Conservation (phyloP, 1,139 yeast genomes). For the Taphrina sp. region DNA sequence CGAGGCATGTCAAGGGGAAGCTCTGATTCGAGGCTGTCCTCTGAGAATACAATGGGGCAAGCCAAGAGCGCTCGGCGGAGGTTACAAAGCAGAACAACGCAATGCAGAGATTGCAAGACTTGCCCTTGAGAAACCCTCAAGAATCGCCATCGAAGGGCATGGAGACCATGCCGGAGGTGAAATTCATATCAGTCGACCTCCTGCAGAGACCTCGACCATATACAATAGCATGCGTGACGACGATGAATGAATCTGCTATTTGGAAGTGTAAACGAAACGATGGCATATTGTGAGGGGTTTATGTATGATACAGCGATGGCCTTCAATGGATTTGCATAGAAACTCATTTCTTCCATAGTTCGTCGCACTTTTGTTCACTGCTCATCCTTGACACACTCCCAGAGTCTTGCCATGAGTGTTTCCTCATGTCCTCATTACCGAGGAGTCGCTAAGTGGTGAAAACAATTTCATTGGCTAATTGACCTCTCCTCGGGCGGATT, state of each 20-base stretch:
- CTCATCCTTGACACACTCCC: no score
- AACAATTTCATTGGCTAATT: no score
- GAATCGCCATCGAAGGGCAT: background rate
- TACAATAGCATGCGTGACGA: constrained; percentile 18
- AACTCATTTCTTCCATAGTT: no score
- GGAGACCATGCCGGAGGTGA: constrained; percentile 17
- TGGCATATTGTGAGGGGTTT: no score
- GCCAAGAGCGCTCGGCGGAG: constrained; percentile 52
- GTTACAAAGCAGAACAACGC: constrained; percentile 21
- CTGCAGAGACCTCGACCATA: background rate
- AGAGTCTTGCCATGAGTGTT: no score
- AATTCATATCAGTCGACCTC: constrained; percentile 10
- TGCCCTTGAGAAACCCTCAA: constrained; percentile 9
- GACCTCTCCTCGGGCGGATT: no score
- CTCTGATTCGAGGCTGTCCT: constrained; percentile 52
- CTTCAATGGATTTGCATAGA: no score
- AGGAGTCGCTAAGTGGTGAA: no score
- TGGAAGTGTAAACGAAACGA: no score
- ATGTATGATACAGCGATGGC: no score
- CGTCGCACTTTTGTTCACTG: no score
- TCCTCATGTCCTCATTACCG: no score
- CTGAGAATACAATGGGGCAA: constrained; percentile 68
- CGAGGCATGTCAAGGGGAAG: constrained; percentile 41
- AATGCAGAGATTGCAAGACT: constrained; percentile 25
- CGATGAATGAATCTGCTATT: constrained; percentile 2